Evolutionary conservation across 257 asterid genomes (phyloP).

Genomic region (Nicotiana tomentosiformis): DNA sequence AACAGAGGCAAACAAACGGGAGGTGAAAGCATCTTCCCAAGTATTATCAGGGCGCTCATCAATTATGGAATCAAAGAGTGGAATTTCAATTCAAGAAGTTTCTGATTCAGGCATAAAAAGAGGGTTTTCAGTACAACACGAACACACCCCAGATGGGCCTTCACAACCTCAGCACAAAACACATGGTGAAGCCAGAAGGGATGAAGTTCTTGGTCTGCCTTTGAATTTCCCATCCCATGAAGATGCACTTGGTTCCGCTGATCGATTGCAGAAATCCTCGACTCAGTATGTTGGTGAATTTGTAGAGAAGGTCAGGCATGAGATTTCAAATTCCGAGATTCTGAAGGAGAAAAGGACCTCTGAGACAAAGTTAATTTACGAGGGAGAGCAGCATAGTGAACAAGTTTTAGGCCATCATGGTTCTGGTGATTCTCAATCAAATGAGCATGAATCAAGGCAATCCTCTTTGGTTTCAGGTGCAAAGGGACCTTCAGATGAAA

Average conservation of each 20-base stretch:
- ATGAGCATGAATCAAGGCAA: conserved; percentile 33
- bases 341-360: conserved; percentile 36
- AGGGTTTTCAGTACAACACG: conserved; percentile 19
- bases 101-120: conserved; percentile 18
- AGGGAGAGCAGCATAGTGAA: conserved; percentile 26
- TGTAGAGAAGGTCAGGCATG: conserved; percentile 48
- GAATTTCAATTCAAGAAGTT: conserved; percentile 22
- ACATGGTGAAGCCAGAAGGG: conserved; percentile 15
- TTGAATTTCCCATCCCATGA: conserved; percentile 19
- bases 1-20: conserved; percentile 22
- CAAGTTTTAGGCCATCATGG: conserved; percentile 13
- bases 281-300: conserved; percentile 50
- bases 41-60: conserved; percentile 20
- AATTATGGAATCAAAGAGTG: conserved; percentile 20
- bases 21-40: conserved; percentile 26
- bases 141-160: conserved; percentile 16
- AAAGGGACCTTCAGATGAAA: conserved; percentile 76
- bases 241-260: conserved; percentile 62
- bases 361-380: conserved; percentile 26
- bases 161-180: conserved; percentile 18
- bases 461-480: conserved; percentile 35
- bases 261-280: conserved; percentile 55
- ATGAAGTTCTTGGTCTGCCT: conserved; percentile 25
- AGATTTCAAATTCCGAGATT: conserved; percentile 45
- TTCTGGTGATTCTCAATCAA: conserved; percentile 38